phyloP scores from a whole-genome alignment of 192 early-diverging fungal species.

The Podila minutissima region DNA sequence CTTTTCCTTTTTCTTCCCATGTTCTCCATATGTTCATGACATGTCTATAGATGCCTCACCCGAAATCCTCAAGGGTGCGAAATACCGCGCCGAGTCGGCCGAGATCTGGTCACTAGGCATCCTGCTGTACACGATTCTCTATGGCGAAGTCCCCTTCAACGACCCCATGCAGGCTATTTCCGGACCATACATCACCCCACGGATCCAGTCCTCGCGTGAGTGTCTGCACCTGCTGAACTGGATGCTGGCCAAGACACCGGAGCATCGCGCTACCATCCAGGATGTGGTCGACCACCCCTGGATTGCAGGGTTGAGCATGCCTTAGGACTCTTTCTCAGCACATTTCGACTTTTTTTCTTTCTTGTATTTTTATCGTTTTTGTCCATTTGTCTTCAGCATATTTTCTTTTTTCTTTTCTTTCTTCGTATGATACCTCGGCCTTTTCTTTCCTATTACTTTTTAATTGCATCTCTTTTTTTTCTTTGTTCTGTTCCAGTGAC shows the following conservation, averaged over 20 bases:
- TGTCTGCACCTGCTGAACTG: conserved; percentile 65
- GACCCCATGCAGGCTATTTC: conserved; percentile 56
- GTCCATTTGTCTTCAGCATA: not conserved
- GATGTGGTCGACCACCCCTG: conserved; percentile 67
- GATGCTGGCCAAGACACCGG: conserved; percentile 66
- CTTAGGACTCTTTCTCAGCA: not conserved
- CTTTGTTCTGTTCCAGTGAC: not conserved
- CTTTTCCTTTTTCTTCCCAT: conserved; percentile 52
- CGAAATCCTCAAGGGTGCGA: conserved; percentile 68
- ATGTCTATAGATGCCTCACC: conserved; percentile 65
- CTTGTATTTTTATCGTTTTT: not conserved
- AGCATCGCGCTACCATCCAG: conserved; percentile 59
- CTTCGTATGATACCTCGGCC: not conserved
- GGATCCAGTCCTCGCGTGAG: conserved; percentile 53
- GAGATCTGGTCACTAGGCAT: conserved; percentile 83
- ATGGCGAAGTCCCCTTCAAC: conserved; percentile 70
- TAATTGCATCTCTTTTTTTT: not conserved
- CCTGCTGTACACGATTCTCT: conserved; percentile 65
- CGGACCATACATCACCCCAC: conserved; percentile 43
- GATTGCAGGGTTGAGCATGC: conserved; percentile 54
- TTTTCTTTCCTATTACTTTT: not conserved
- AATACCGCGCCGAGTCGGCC: conserved; percentile 71
- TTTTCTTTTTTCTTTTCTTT: not conserved
- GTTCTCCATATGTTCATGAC: conserved; percentile 60
- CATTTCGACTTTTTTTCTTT: conserved; percentile 2